Conservation (phyloP, 1,139 yeast genomes). For the Suhomyces panamericanus region DNA sequence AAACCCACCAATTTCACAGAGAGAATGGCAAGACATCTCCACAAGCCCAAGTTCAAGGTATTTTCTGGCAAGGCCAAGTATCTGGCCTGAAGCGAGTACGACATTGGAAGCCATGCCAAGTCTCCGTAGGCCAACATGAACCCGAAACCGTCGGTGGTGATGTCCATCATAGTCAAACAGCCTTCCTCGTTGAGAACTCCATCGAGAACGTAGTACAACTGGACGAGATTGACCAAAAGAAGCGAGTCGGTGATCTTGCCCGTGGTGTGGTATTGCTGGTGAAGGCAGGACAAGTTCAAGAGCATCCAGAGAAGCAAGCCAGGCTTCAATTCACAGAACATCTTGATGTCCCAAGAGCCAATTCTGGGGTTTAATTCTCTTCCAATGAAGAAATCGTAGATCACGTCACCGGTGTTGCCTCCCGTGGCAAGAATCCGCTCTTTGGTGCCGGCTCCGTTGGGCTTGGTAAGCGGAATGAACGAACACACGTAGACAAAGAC, state of each 20-base stretch:
- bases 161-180: conserved; percentile 88
- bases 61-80: conserved; percentile 62
- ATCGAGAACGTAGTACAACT: conserved; percentile 82
- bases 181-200: conserved; percentile 93
- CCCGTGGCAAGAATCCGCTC: conserved; percentile 80
- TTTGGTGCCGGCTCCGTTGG: conserved; percentile 54
- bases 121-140: conserved; percentile 96
- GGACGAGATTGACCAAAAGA: conserved; percentile 65
- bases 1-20: conserved; percentile 60
- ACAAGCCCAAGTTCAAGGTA: conserved; percentile 56
- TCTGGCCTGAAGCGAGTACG: conserved; percentile 83
- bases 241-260: conserved; percentile 74
- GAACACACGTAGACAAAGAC: conserved; percentile 65
- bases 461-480: conserved; percentile 53
- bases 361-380: conserved; percentile 92
- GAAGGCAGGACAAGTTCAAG: conserved; percentile 76
- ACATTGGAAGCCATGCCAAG: conserved; percentile 89
- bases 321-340: conserved; percentile 93
- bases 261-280: conserved; percentile 66
- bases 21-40: conserved; percentile 35
- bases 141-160: conserved; percentile 95
- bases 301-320: conserved; percentile 87
- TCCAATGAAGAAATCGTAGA: conserved; percentile 97
- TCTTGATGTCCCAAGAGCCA: conserved; percentile 81
- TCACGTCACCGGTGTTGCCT: conserved; percentile 74